These are phyloP conservation scores for Boletus mariae DNA, from an alignment of 1,284 basidiomycete species.

Conservation along the genomic window DNA sequence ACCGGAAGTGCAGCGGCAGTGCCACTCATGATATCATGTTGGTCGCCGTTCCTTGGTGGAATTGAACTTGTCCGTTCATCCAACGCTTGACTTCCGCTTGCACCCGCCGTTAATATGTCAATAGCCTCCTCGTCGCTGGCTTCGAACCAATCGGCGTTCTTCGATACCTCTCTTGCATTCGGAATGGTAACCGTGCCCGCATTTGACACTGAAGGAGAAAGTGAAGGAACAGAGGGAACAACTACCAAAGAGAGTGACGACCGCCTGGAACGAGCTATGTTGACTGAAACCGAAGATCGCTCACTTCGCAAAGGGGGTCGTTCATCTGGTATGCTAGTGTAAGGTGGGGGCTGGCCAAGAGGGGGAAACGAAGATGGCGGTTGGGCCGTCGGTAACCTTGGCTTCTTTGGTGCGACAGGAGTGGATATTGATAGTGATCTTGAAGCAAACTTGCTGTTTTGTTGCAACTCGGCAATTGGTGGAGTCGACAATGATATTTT, in stretches of 20 bases:
- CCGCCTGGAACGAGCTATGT: conserved; percentile 27
- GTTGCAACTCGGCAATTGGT: conserved; percentile 36
- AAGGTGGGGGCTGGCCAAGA: conserved; percentile 32
- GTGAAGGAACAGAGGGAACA: conserved; percentile 47
- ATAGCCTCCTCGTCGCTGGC: conserved; percentile 81
- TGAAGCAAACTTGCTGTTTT: conserved; percentile 34
- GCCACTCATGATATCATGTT: conserved; percentile 9
- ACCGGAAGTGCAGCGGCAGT: conserved; percentile 26
- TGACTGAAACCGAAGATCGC: conserved; percentile 30
- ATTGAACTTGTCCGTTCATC: conserved; percentile 75
- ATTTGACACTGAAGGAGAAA: conserved; percentile 34
- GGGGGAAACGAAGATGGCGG: conserved; percentile 24
- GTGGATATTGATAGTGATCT: conserved; percentile 39
- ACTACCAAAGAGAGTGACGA: conserved; percentile 57
- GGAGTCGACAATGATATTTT: conserved; percentile 48
- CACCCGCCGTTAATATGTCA: conserved; percentile 70
- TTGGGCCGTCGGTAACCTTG: conserved; percentile 37
- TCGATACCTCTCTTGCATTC: conserved; percentile 34
- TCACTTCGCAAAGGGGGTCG: conserved; percentile 22
- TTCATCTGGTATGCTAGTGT: conserved; percentile 21
- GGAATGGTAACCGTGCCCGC: conserved; percentile 6
- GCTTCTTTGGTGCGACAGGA: conserved; percentile 25
- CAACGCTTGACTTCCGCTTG: conserved; percentile 72
- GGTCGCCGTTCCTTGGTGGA: conserved; percentile 23
- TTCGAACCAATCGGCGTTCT: conserved; percentile 65